phyloP scores from a whole-genome alignment of 768 basidiomycete species.

The Suillus spraguei region DNA sequence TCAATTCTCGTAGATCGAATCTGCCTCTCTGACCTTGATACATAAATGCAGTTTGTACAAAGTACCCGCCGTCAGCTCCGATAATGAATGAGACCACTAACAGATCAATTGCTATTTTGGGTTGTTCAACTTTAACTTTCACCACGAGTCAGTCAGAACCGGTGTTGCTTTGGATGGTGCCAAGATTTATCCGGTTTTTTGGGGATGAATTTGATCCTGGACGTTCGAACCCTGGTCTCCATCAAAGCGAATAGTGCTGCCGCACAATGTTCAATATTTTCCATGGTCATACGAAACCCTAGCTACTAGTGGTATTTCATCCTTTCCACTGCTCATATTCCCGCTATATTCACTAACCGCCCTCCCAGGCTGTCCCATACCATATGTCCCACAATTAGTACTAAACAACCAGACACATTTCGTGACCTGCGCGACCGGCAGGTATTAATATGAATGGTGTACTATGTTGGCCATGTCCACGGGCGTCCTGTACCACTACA shows the following conservation, averaged over 20 bases:
- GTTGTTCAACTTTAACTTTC: no score
- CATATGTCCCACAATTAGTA: constrained; percentile 67
- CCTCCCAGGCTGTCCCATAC: constrained; percentile 52
- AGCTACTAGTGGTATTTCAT: not conserved
- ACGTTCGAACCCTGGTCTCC: not conserved
- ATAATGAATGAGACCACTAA: not conserved
- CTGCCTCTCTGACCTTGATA: not conserved
- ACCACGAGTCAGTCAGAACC: no score
- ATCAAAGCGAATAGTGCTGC: not conserved
- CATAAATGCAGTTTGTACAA: not conserved
- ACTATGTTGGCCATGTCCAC: constrained; percentile 51
- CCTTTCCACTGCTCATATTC: no score
- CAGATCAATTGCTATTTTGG: no score
- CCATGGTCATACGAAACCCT: not conserved
- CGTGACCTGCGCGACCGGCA: constrained; percentile 56
- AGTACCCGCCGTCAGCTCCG: not conserved
- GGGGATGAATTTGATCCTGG: not conserved
- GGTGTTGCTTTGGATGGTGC: no score
- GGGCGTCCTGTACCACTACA: constrained; percentile 5
- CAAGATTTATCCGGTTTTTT: no score
- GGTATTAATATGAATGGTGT: constrained; percentile 34
- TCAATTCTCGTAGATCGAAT: not conserved
- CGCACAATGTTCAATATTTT: not conserved
- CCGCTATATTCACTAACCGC: constrained; percentile 4
- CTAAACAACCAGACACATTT: constrained; percentile 60